Base-by-base conservation (phyloP, 176 grass and related monocot genomes). In the Raddia distichophylla region DNA sequence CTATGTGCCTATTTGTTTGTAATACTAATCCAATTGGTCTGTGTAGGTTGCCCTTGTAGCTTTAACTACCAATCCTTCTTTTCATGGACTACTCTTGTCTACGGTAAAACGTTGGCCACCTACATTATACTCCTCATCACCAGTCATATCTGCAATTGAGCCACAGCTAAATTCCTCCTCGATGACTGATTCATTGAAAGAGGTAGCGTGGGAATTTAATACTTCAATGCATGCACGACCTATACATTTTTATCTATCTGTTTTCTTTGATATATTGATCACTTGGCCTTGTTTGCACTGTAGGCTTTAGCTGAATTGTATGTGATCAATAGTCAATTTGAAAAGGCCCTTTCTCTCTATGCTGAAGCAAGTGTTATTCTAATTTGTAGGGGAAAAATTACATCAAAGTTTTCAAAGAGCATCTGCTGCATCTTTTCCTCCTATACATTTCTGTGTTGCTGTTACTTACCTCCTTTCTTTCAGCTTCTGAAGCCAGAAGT, bases 121-220 rank as follows among this genome's bases (percentile, higher is more conserved):
- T 58, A 70, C 85, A 27, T 82, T 99, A 83, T 99, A 99, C 82
- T 93, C 93, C 6, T 84, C 87, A 60, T 90, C 82, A 54, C 85
- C 93, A 3, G 93, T 99, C 80, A 93, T 95, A 54, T 95, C 96
- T 77, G 96, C 96, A n/a, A 95, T 93, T 55, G 93, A 99, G 77
- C 89, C 93, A 64, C 91, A 91, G 73, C 75, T 99, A 62, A 88
- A 83, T 80, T 86, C 93, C 77, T 88, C 91, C 51, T 99, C 85
- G 18, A 95, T 91, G 85, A 95, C 96, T 56, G 80, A 83, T 81
- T 75, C 79, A 71, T 77, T 99, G 78, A 93, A 99, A 82, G 96
- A 95, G 89, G 96, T 91, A 37, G 51, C 37, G 61, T 83, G 49
- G 60, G 66, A 76, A 71, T 13, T 40, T 2, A 40, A 40, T 87